Base-by-base conservation (phyloP, 441 rosid genomes). In the Brassica balearica region DNA sequence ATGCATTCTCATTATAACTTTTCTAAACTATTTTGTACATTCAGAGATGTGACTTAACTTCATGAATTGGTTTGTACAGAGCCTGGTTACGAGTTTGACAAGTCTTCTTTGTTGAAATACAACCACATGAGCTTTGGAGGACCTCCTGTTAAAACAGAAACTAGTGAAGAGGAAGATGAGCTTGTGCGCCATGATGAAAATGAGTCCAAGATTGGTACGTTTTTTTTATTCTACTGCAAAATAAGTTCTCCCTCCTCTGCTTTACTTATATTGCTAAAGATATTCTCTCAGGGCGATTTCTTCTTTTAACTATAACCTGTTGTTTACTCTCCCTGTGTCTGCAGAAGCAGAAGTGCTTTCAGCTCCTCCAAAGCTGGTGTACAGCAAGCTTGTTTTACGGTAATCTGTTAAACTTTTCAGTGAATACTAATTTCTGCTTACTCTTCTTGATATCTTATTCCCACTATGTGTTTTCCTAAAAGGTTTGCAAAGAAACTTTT, bases 81-180 rank as follows among this genome's bases (percentile, higher is more conserved):
- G 83, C 89, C 94, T 76, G 92, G 94, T 25, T 95, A 95, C 83
- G 91, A 91, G 79, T 89, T 95, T 62, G 85, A 91, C 85, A 86
- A 90, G 84, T 77, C 80, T 25, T 85, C 88, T 3, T 73, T 95
- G 85, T 62, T 90, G 85, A 86, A 88, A 62, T 95, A 92, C 80
- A 91, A 92, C 83, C 97, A 86, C 80, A 95, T 95, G 98, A 88
- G 89, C 87, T 92, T 90, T 75, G 98, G 98, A 65, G 98, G 97
- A 69, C 93, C 98, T 10, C 97, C 98, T 56, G 91, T 95, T 72
- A 84, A 86, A 32, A 68, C 89, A 0, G 87, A 91, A 23, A 89
- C 96, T n/a, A 36, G 69, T 76, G 96, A 90, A 89, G 97, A 91
- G 84, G 97, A 92, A 34, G 90, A 84, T 38, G 85, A 88, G 84